These are phyloP conservation scores for Eimeria sp. DNA, from an alignment of 169 alveolate species.

Conservation along the genomic window DNA sequence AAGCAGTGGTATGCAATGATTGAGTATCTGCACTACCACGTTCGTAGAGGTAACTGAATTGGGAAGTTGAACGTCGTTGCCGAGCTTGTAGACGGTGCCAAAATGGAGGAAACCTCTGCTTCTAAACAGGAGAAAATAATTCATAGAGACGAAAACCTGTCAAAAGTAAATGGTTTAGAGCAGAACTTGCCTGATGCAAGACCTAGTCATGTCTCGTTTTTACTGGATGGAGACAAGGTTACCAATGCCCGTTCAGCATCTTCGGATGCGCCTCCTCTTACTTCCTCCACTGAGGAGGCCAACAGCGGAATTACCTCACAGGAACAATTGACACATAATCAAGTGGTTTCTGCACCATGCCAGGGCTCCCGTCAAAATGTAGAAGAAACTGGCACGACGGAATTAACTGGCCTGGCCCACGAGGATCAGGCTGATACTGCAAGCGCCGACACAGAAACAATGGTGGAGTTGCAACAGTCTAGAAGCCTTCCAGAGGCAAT, in stretches of 20 bases:
- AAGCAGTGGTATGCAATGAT: not conserved
- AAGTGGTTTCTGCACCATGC: not conserved
- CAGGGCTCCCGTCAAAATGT: not conserved
- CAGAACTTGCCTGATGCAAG: not conserved
- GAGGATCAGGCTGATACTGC: not conserved
- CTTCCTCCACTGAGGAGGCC: not conserved
- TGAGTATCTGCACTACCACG: not conserved
- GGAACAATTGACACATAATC: not conserved
- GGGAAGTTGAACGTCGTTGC: not conserved
- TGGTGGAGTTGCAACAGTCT: constrained; percentile 7
- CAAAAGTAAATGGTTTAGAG: too few relatives aligned
- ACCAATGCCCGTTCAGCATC: not conserved
- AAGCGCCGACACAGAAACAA: not conserved
- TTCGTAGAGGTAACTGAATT: not conserved
- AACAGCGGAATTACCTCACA: not conserved
- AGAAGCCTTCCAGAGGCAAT: constrained; percentile 58
- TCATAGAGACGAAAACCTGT: not conserved
- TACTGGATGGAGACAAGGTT: constrained; percentile 14
- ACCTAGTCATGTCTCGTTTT: constrained; percentile 33
- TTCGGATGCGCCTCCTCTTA: not conserved
- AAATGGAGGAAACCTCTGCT: not conserved
- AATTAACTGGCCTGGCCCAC: not conserved
- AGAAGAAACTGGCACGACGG: not conserved
- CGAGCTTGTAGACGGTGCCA: not conserved
- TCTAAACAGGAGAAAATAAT: not conserved